Percentiles rank a stretch among this genome's conserved stretches.
These are phyloP conservation scores for Silybum marianum DNA, from an alignment of 129 eudicot species.

Conservation along the genomic window DNA sequence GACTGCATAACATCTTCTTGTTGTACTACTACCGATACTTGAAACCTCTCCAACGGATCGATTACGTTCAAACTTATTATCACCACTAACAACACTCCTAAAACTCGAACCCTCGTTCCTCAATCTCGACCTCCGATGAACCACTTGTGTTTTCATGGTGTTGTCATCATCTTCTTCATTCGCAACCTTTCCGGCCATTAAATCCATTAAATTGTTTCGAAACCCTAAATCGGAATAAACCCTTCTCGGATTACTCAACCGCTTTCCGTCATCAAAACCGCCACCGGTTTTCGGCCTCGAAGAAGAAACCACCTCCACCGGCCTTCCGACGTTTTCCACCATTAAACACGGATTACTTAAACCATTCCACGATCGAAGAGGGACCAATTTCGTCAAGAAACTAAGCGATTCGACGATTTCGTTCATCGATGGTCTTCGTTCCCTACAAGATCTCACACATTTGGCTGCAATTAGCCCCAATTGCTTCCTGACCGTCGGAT, in stretches of 20 bases:
- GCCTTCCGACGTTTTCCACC: slow-evolving; percentile 74
- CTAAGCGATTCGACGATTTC: slow-evolving; percentile 65
- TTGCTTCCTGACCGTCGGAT: slow-evolving; percentile 66
- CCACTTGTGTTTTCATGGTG: slow-evolving; percentile 17
- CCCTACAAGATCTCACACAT: slow-evolving; percentile 84
- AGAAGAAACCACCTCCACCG: slow-evolving; percentile 37
- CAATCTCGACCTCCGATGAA: slow-evolving; percentile 26
- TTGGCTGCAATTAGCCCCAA: slow-evolving; percentile 76
- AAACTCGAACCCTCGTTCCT: slow-evolving; percentile 39
- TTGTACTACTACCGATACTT: not conserved
- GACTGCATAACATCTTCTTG: slow-evolving; percentile 26
- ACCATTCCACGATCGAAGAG: slow-evolving; percentile 73
- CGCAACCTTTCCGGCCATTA: slow-evolving; percentile 50
- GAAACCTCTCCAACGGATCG: slow-evolving; percentile 44
- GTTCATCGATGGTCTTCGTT: slow-evolving; percentile 82
- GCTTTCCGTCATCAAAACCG: slow-evolving; percentile 36
- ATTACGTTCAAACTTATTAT: slow-evolving; percentile 20
- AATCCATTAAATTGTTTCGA: slow-evolving; percentile 77
- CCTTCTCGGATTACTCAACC: slow-evolving; percentile 54
- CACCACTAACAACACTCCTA: slow-evolving; percentile 34
- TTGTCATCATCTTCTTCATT: slow-evolving; percentile 25
- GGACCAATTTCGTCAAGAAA: slow-evolving; percentile 60
- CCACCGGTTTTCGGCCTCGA: slow-evolving; percentile 31
- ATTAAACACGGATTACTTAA: slow-evolving; percentile 76
- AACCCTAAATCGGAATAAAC: slow-evolving; percentile 86